phyloP scores from a whole-genome alignment of 23 red algal species.

The Chondrus crispus region DNA sequence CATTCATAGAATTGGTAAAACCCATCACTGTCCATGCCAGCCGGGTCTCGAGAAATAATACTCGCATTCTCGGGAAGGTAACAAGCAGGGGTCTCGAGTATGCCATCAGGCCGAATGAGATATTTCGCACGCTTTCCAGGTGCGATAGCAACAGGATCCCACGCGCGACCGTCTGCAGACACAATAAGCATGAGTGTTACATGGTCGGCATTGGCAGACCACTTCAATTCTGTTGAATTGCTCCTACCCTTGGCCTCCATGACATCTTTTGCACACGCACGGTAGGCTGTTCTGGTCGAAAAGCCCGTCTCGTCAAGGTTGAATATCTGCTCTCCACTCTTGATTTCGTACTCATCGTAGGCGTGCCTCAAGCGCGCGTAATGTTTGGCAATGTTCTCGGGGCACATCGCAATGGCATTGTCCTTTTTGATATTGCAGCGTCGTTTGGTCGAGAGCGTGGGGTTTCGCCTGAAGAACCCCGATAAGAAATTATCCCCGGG shows the following conservation, averaged over 20 bases:
- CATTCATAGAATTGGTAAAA: neutral
- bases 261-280: neutral
- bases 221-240: neutral
- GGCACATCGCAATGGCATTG: neutral
- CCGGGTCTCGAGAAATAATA: neutral
- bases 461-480: neutral
- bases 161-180: neutral
- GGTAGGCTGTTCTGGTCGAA: neutral
- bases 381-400: neutral
- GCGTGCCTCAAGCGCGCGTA: neutral
- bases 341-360: neutral
- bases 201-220: neutral
- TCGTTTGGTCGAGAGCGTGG: neutral
- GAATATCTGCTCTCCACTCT: neutral
- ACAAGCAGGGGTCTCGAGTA: neutral
- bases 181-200: neutral
- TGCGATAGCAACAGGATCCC: neutral
- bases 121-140: neutral
- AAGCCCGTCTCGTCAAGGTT: constrained; percentile 1
- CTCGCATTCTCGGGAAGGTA: neutral
- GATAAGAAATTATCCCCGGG: neutral
- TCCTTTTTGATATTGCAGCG: neutral
- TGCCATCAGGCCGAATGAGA: neutral
- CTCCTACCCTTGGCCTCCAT: neutral
- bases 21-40: neutral